phyloP scores from a whole-genome alignment of 306 rosid genomes.

The Urtica urens region DNA sequence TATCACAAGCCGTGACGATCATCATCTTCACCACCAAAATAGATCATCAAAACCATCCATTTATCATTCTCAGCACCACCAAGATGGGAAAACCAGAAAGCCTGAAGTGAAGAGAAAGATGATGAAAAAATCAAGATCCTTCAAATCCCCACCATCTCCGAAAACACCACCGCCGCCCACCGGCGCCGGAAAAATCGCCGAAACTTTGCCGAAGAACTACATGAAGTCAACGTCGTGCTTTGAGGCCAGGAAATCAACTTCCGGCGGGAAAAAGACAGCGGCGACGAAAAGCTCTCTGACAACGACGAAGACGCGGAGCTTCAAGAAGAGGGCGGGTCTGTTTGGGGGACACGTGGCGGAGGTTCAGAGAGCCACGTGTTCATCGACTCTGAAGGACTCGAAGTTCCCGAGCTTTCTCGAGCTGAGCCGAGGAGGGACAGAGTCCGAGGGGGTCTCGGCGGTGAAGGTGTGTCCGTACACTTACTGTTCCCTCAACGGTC shows the following conservation, averaged over 20 bases:
- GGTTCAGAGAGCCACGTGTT: constrained; percentile 59
- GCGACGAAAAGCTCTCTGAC: constrained; percentile 47
- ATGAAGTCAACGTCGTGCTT: constrained; percentile 96
- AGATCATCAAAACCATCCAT: constrained; percentile 23
- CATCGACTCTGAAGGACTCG: constrained; percentile 74
- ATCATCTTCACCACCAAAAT: no score
- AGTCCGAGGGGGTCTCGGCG: constrained; percentile 65
- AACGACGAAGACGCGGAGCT: constrained; percentile 59
- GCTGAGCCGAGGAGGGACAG: constrained; percentile 63
- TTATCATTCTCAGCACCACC: constrained; percentile 35
- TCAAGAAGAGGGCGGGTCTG: no score
- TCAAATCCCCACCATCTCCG: constrained; percentile 29
- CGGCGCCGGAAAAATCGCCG: constrained; percentile 13
- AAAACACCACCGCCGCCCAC: constrained; percentile 11
- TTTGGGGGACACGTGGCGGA: no score
- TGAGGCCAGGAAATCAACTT: constrained; percentile 29
- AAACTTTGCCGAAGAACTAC: constrained; percentile 75
- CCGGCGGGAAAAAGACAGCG: constrained; percentile 27
- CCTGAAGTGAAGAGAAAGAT: constrained; percentile 78
- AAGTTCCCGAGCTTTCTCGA: constrained; percentile 57
- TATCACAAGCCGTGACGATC: constrained; percentile 45
- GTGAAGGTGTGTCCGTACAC: constrained; percentile 79
- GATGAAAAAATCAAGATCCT: constrained; percentile 60
- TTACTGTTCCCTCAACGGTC: constrained; percentile 92
- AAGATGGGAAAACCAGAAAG: constrained; percentile 55